phyloP scores from a whole-genome alignment of 371 early-diverging fungal species.

The Mucor indicus region DNA sequence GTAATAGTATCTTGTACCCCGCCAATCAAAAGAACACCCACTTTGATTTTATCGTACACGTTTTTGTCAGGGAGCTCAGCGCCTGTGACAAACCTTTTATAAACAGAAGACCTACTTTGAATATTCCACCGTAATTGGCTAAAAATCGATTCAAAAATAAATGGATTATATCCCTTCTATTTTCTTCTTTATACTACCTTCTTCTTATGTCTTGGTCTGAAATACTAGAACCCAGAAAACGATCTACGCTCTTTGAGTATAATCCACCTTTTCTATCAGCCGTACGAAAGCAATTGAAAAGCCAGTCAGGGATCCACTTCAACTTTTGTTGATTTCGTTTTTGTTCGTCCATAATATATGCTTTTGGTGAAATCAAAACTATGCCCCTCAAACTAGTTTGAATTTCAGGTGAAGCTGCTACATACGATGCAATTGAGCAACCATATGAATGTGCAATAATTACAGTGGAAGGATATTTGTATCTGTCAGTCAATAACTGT shows the following conservation, averaged over 20 bases:
- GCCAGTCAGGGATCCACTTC: slow-evolving; percentile 51
- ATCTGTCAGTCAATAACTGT: slow-evolving; percentile 49
- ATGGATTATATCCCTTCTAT: neutral
- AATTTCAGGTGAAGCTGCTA: slow-evolving; percentile 39
- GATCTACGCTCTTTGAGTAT: slow-evolving; percentile 56
- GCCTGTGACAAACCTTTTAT: slow-evolving; percentile 53
- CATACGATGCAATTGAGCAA: slow-evolving; percentile 56
- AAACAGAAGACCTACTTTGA: slow-evolving; percentile 49
- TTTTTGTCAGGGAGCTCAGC: slow-evolving; percentile 42
- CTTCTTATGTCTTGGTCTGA: slow-evolving; percentile 34
- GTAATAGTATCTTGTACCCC: slow-evolving; percentile 57
- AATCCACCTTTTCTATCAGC: slow-evolving; percentile 65
- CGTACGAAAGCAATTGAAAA: slow-evolving; percentile 51
- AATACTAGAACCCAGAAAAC: slow-evolving; percentile 50
- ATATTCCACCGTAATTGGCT: slow-evolving; percentile 68
- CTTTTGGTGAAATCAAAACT: slow-evolving; percentile 64
- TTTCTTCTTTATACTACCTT: slow-evolving; percentile 15
- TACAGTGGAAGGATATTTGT: slow-evolving; percentile 57
- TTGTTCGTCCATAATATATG: slow-evolving; percentile 46
- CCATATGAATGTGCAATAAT: slow-evolving; percentile 74
- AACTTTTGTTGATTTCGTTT: slow-evolving; percentile 30
- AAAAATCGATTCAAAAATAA: neutral
- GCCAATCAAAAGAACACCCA: slow-evolving; percentile 58
- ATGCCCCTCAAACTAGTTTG: slow-evolving; percentile 47
- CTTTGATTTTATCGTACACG: slow-evolving; percentile 47